Conservation (phyloP, 495 filamentous ascomycete species). For the Hypoxylon crocopeplum region DNA sequence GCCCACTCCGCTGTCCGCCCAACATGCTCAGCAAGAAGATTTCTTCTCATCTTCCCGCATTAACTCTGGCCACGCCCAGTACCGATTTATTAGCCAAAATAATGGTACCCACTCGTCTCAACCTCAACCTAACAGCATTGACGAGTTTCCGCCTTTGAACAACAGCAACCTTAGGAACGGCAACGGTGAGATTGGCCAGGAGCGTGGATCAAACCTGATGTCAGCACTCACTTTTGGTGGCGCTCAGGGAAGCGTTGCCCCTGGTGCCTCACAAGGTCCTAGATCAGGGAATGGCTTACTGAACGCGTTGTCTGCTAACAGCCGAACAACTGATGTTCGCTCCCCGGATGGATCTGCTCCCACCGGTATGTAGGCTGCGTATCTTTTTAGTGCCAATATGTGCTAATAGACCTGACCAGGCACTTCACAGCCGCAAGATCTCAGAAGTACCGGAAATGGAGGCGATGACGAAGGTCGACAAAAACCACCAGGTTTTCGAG, state of each 20-base stretch:
- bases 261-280: slow-evolving; percentile 40
- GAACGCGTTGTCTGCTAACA: slow-evolving; percentile 63
- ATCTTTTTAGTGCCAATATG: neutral
- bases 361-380: slow-evolving; percentile 26
- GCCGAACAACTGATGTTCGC: slow-evolving; percentile 48
- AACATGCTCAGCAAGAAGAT: slow-evolving; percentile 66
- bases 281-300: slow-evolving; percentile 62
- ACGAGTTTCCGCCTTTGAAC: slow-evolving; percentile 86
- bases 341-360: slow-evolving; percentile 43
- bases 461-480: slow-evolving; percentile 49
- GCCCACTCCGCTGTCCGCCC: slow-evolving; percentile 58
- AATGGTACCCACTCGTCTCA: slow-evolving; percentile 65
- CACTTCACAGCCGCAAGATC: slow-evolving; percentile 48
- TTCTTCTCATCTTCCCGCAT: slow-evolving; percentile 64
- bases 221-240: slow-evolving; percentile 72
- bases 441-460: slow-evolving; percentile 43
- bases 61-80: slow-evolving; percentile 64
- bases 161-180: slow-evolving; percentile 59
- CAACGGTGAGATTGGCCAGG: slow-evolving; percentile 74
- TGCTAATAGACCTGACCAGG: slow-evolving; percentile 28
- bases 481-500: slow-evolving; percentile 52
- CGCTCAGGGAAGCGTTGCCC: slow-evolving; percentile 42
- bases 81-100: slow-evolving; percentile 60
- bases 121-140: slow-evolving; percentile 70
- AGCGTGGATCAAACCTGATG: slow-evolving; percentile 67